A percentile compares a stretch with the other conserved stretches of the same genome.
phyloP scores from a whole-genome alignment of 1,139 yeast species.

The Zhuliangozyma blackwelliae region DNA sequence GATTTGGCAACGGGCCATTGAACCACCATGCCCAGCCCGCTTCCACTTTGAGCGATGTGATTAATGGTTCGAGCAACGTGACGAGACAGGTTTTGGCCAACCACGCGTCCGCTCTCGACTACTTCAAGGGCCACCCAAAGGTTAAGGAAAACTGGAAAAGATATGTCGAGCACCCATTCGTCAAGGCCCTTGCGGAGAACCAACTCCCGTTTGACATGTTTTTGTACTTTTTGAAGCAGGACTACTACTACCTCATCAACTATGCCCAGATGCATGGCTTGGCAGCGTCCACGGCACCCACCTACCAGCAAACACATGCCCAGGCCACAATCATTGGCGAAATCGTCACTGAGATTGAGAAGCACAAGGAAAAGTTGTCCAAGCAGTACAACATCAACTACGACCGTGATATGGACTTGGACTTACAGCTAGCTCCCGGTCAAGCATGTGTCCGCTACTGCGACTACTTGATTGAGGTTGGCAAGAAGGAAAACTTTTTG shows the following conservation, averaged over 20 bases:
- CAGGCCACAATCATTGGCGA: conserved; percentile 50
- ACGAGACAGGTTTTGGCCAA: conserved; percentile 2
- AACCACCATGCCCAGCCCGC: conserved; percentile 45
- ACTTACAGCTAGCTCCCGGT: conserved; percentile 43
- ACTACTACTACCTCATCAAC: conserved; percentile 63
- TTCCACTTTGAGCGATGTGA: conserved; percentile 7
- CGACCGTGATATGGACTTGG: conserved; percentile 39
- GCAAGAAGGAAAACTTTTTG: conserved; percentile 52
- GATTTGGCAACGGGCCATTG: conserved; percentile 70
- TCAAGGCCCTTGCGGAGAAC: conserved; percentile 49
- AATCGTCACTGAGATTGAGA: conserved; percentile 52
- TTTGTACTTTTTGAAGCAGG: conserved; percentile 62
- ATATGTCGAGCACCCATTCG: conserved; percentile 63
- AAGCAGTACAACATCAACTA: conserved; percentile 42
- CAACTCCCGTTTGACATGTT: conserved; percentile 49
- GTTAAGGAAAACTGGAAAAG: conserved; percentile 53
- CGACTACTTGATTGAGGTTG: conserved; percentile 52
- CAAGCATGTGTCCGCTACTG: conserved; percentile 59
- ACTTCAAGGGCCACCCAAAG: conserved; percentile 52
- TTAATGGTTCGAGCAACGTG: conserved; percentile 5
- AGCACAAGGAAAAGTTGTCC: conserved; percentile 51
- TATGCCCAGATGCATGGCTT: conserved; percentile 67
- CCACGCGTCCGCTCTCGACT: conserved; percentile 28
- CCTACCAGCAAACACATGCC: conserved; percentile 46
- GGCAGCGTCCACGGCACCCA: conserved; percentile 62